Base-by-base conservation (phyloP, 2,329 filamentous ascomycete genomes). In the Davidsoniella virescens region DNA sequence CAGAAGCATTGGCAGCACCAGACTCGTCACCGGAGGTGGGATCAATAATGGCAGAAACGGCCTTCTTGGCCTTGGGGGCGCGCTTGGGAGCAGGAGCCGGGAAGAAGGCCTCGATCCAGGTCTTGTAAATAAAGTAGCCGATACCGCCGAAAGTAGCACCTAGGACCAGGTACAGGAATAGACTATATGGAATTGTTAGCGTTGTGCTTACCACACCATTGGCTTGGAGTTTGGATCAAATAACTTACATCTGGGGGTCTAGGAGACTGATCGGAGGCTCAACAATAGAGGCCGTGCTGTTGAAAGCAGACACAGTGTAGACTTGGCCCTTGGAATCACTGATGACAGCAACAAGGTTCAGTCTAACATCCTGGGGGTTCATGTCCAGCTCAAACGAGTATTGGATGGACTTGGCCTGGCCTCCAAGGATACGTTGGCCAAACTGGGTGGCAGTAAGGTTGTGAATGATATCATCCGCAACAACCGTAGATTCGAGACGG, bases 151-250 rank as follows among this genome's bases (percentile, higher is more conserved):
- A 93, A 55, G 74, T 76, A 55, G 75, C 80, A 49, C 82, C 72
- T 59, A 98, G 83, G 72, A 96, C 81, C 63, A 94, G 73, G 73
- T 96, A 96, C 55, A 98, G 80, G 80, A 98, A 98, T 70, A 96
- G 87, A 63, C 92, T 96, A 50, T 12, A 8, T 2, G 0, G 2
- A 1, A 1, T 4, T n/a, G n/a, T 47, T 17, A 45, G 51, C 53
- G 6, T 9, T 16, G 33, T 7, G 12, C 23, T 7, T 18, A 20
- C 16, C n/a, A 44, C 29, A 29, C 36, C 23, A 23, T 25, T 16
- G 44, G 9, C 7, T 9, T 10, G 26, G 20, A 39, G 29, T 14
- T 25, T 2, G 5, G 47, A 25, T 3, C n/a, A 8, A 49, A 33
- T 18, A 50, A 67, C 82, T 67, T 73, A 96, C 90, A 95, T 88